Base-by-base conservation (phyloP, 306 rosid genomes). In the Trifolium subterraneum region DNA sequence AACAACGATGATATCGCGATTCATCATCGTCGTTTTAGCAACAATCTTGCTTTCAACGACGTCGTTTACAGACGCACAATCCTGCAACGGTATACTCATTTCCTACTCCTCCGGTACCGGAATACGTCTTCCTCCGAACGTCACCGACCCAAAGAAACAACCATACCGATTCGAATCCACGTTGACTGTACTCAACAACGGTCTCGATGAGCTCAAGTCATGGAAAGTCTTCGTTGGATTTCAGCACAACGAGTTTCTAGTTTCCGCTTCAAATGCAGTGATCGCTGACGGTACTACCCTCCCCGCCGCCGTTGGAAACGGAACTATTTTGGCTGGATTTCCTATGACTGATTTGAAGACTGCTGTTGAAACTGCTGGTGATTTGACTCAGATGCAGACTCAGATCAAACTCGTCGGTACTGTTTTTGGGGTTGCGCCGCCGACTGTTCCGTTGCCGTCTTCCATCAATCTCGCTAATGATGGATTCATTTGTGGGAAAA, bases 331-430 rank as follows among this genome's bases (percentile, higher is more conserved):
- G 1, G 89, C 91, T 0, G 99, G 99, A 2, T 88, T 64, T 10
- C 92, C 99, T 6, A 70, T 71, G 92, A 85, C 93, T 1, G 98
- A 95, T 81, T 95, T 95, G 73, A 88, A 88, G 77, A 90, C 99
- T 45, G 99, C 99, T 59, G 84, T 82, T 14, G 86, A 89, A 72
- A 95, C 99, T 0, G 99, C 99, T 1, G 99, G 99, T 0, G 99
- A 95, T 56, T 27, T 87, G 80, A 80, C 84, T 44, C 98, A 95
- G 96, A 92, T 89, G 96, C 82, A 84, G 78, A 90, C 81, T 51
- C 86, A 82, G 90, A 83, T 95, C 70, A 8, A 84, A 1, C 63
- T 95, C 56, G 23, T 89, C 6, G 99, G 99, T n/a, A 85, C 92
- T 2, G 92, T 86, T 63, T 92, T 85, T 27, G 99, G 99, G 0